These are phyloP conservation scores for Beauveria pseudobassiana DNA, from an alignment of 2,329 filamentous ascomycete species.

Conservation along the genomic window DNA sequence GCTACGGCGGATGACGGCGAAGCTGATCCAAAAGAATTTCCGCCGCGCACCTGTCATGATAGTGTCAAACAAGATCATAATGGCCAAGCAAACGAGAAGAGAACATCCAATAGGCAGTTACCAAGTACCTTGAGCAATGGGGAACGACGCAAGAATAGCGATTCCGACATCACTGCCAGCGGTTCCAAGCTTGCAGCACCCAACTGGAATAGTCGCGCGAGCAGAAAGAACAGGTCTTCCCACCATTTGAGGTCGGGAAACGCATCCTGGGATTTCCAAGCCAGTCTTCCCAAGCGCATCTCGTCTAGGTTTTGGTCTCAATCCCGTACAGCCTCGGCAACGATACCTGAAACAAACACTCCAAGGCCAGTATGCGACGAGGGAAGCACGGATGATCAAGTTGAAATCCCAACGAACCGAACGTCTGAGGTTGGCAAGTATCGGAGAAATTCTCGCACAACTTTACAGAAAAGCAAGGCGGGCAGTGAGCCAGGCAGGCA, in stretches of 20 bases:
- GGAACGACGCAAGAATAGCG: neutral
- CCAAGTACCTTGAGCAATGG: neutral
- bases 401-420: neutral
- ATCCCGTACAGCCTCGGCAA: neutral
- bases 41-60: neutral
- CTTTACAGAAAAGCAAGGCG: neutral
- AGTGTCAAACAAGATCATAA: neutral
- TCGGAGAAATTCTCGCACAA: neutral
- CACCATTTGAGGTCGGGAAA: neutral
- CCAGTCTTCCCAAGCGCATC: neutral
- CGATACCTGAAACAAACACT: neutral
- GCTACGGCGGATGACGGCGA: slow-evolving; percentile 18
- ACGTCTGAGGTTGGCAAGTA: no score
- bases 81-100: neutral
- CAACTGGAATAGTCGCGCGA: neutral
- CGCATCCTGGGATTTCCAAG: neutral
- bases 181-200: neutral
- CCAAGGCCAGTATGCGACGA: neutral
- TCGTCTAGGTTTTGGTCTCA: neutral
- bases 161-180: neutral
- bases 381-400: neutral
- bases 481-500: neutral
- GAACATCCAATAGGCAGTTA: neutral
- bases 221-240: neutral
- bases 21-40: neutral